Base-by-base conservation (phyloP, 192 early-diverging fungal species). In the Linnemannia schmuckeri region DNA sequence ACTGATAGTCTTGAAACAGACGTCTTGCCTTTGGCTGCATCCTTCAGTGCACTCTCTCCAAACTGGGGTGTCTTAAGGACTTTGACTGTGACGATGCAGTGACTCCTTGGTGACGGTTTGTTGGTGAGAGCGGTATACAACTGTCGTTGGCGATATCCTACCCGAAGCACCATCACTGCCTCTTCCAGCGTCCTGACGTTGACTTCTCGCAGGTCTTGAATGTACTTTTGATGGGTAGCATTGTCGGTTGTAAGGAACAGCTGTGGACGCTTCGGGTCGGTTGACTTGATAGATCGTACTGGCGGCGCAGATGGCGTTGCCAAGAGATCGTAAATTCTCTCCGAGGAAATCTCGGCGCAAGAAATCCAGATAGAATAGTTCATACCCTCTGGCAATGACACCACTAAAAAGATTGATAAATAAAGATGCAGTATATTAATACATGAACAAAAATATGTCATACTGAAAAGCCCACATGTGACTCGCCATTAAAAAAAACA, bases 301-400 rank as follows among this genome's bases (percentile, higher is more conserved):
- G 69, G 33, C 10, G 76, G 55, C 22, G n/a, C 37, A 0, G 79
- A 38, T 20, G 89, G 84, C 30, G 81, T 68, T 38, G 90, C 92
- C 47, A 99, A 88, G 47, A 99, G 89, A 76, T 99, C 98, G 72
- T 94, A 95, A 20, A 99, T 94, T 80, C 90, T 93, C 81, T 97
- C 96, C 69, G 93, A 96, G 85, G 97, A 98, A 38, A 99, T 94
- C 78, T 99, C 98, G 40, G 96, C 83, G 88, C 96, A 99, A 13
- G 95, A 96, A 40, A 98, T 94, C 83, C 96, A 95, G 47, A 99
- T 91, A 17, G 95, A 88, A 83, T 95, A 99, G 78, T 95, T 95
- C 78, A 93, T 94, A 37, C 94, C 89, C 5, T 81, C 49, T 22
- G 89, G 88, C n/a, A 89, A 88, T 0, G 68, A 38, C 24, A 89